Percentiles rank a stretch among this genome's conserved stretches.
phyloP scores from a whole-genome alignment of 352 stramenopile genomes.

The Phytopythium delawarense region DNA sequence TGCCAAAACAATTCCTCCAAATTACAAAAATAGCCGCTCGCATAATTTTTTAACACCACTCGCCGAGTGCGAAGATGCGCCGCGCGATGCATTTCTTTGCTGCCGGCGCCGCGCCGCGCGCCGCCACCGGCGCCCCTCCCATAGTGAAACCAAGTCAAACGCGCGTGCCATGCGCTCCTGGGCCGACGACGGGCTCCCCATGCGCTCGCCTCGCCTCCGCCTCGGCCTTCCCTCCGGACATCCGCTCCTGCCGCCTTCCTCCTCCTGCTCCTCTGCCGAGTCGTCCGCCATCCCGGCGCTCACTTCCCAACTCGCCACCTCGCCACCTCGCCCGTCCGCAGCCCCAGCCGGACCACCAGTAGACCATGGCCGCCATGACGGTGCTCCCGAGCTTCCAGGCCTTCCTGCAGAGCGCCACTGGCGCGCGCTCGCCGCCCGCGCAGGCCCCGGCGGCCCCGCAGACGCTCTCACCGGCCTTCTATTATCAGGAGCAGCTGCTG shows the following conservation, averaged over 20 bases:
- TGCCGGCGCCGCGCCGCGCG: constrained; percentile 9
- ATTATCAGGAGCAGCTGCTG: background rate
- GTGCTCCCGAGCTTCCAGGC: constrained; percentile 53
- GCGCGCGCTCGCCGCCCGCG: constrained; percentile 16
- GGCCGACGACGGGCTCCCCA: background rate
- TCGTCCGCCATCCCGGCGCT: constrained; percentile 8
- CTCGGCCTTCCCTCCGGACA: too few relatives aligned
- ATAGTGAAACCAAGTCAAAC: background rate
- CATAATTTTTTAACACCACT: constrained; percentile 6
- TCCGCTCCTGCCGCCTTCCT: too few relatives aligned
- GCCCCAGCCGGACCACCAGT: background rate
- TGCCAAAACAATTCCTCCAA: background rate
- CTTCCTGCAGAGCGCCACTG: constrained; percentile 41
- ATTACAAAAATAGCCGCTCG: too few relatives aligned
- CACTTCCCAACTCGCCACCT: constrained; percentile 23
- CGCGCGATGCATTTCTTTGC: constrained; percentile 41
- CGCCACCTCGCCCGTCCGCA: background rate
- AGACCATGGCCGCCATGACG: constrained; percentile 30
- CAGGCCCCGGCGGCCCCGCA: constrained; percentile 6
- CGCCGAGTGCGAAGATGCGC: constrained; percentile 3
- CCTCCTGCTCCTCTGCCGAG: background rate
- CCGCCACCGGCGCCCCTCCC: background rate
- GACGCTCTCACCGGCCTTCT: constrained; percentile 1
- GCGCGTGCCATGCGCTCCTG: background rate
- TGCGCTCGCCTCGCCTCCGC: too few relatives aligned